phyloP scores from a whole-genome alignment of 306 rosid genomes.

The Betula pendula region DNA sequence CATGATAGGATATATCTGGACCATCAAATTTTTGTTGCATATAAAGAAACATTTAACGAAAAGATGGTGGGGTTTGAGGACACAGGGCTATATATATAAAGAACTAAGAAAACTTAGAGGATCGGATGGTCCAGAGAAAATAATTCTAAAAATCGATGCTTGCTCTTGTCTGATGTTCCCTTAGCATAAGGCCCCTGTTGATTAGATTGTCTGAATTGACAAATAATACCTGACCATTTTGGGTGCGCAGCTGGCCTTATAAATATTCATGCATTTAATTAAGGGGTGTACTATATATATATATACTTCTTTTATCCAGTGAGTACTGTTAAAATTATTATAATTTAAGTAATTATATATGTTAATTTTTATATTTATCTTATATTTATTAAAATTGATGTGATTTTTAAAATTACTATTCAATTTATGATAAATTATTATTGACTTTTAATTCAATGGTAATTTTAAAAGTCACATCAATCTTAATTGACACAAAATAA shows the following conservation, averaged over 20 bases:
- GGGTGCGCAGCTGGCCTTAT: slow-evolving; percentile 10
- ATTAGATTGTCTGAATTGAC: slow-evolving; percentile 49
- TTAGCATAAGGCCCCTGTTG: slow-evolving; percentile 47
- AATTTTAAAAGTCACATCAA: no score
- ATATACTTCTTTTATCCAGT: no score
- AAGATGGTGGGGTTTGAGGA: slow-evolving; percentile 46
- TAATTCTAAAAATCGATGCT: slow-evolving; percentile 27
- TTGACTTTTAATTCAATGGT: no score
- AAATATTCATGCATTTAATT: no score
- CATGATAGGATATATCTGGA: neutral
- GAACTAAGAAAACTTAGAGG: slow-evolving; percentile 21
- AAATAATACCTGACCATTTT: slow-evolving; percentile 34
- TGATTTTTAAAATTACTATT: no score
- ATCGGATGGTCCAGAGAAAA: slow-evolving; percentile 43
- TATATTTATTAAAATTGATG: no score
- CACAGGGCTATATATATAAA: slow-evolving; percentile 23
- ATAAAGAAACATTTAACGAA: slow-evolving; percentile 40
- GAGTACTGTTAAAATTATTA: no score
- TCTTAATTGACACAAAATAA: no score
- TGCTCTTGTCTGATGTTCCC: slow-evolving; percentile 61
- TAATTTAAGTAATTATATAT: no score
- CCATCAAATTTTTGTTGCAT: slow-evolving; percentile 39
- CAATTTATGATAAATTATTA: no score
- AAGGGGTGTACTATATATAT: no score
- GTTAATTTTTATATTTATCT: no score